These are phyloP conservation scores for Williopsis jadinii DNA, from an alignment of 1,139 yeast species.

Conservation along the genomic window DNA sequence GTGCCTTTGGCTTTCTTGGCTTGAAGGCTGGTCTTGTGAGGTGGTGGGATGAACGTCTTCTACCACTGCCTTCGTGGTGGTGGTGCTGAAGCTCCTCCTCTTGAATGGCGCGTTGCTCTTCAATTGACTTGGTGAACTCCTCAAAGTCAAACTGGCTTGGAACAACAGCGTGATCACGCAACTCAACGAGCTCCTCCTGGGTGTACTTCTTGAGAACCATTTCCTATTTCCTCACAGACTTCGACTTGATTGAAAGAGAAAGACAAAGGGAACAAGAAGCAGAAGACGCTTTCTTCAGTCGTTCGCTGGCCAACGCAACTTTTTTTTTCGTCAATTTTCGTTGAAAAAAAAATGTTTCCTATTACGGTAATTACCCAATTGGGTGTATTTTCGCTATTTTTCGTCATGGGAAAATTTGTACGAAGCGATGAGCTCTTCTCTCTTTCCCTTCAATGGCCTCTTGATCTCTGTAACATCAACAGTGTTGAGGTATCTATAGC, in stretches of 20 bases:
- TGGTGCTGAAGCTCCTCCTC: slow-evolving; percentile 22
- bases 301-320: too few relatives aligned
- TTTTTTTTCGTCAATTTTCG: too few relatives aligned
- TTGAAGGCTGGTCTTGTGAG: slow-evolving; percentile 46
- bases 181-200: slow-evolving; percentile 58
- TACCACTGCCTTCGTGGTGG: slow-evolving; percentile 22
- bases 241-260: too few relatives aligned
- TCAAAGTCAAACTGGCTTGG: slow-evolving; percentile 58
- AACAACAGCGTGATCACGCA: slow-evolving; percentile 48
- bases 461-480: background rate
- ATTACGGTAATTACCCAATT: too few relatives aligned
- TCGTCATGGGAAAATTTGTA: background rate
- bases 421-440: background rate
- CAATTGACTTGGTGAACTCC: slow-evolving; percentile 60
- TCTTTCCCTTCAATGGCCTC: background rate
- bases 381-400: background rate
- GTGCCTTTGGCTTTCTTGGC: slow-evolving; percentile 35
- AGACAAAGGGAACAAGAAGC: too few relatives aligned
- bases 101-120: slow-evolving; percentile 46
- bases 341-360: too few relatives aligned
- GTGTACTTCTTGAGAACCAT: slow-evolving; percentile 43
- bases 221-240: too few relatives aligned
- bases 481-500: background rate
- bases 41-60: slow-evolving; percentile 57
- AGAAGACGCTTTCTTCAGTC: too few relatives aligned